Evolutionary conservation across 805 yeast species (phyloP), one percentile per base, ranked within the genome.

Genomic region (Candida palmyrensis): DNA sequence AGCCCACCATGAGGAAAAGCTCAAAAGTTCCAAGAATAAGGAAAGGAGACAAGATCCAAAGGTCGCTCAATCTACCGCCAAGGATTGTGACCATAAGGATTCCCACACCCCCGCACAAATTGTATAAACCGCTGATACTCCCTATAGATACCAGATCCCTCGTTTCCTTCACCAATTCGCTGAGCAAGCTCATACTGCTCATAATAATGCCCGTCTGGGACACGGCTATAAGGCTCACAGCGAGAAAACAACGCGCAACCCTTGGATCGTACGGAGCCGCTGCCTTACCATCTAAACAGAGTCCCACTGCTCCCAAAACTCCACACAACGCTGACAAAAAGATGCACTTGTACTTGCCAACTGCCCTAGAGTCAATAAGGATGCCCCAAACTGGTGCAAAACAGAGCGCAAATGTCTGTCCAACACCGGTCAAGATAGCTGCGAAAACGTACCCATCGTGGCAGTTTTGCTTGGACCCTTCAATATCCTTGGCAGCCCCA

Each of bases 81-180:
- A 78, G 22, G 45, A 73, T 75, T 22, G 79, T 71, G 18, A 80
- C 57, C 1, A 77, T 33, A 36, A 82, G 55, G 18, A 81, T 78
- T 2, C 90, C 90, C 6, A 77, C 32, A 1, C 85, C 85, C 12
- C 87, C 88, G 42, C 71, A 61, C 35, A 82, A 68, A n/a, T 81
- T 71, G 49, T 77, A 79, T 9, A 79, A 73, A 5, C 90, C 90
- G 31, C 81, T 71, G 25, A 82, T 68, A 2, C 82, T 66, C n/a
- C 88, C 88, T 30, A 74, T 71, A 36, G 67, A 59, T 15, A 54
- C 57, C 21, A 67, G 55, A 19, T 67, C 62, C 24, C 59, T 55
- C 33, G 68, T 72, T 9, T 42, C 49, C 16, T 42, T 31, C 1
- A 48, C 44, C 4, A 59, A 50, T 24, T 51, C 45, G 36, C 59